Evolutionary conservation across 176 grass and related monocot genomes (phyloP).

Genomic region (Luzula sylvatica): DNA sequence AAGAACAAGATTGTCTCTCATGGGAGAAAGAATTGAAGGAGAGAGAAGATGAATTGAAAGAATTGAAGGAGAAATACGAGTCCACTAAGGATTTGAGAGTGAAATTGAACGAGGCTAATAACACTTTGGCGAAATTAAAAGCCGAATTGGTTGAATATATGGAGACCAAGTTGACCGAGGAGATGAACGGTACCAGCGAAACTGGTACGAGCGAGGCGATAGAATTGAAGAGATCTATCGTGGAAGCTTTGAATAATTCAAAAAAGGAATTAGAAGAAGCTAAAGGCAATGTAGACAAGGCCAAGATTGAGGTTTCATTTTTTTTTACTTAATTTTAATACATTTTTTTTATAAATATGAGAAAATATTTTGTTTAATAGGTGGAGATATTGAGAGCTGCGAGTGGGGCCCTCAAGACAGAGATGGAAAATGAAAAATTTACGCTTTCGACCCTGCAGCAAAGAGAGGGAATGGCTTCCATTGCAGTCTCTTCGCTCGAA

Average conservation of each 20-base stretch:
- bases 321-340: too few species aligned
- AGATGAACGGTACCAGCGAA: conserved; percentile 24
- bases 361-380: too few species aligned
- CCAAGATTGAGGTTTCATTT: conserved; percentile 32
- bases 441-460: conserved; percentile 66
- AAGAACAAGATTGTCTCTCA: conserved; percentile 66
- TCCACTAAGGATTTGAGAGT: conserved; percentile 36
- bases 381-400: conserved; percentile 34
- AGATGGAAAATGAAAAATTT: conserved; percentile 58
- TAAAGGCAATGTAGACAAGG: conserved; percentile 41
- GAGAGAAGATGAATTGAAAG: conserved; percentile 45
- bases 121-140: conserved; percentile 36
- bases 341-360: too few species aligned
- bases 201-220: conserved; percentile 37
- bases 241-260: conserved; percentile 43
- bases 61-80: conserved; percentile 44
- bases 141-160: conserved; percentile 51
- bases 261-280: conserved; percentile 60
- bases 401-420: conserved; percentile 38
- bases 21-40: conserved; percentile 82
- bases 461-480: conserved; percentile 74
- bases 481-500: conserved; percentile 77
- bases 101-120: conserved; percentile 35
- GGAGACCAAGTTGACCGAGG: conserved; percentile 46
- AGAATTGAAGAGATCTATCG: conserved; percentile 42